Percentiles rank a stretch among this genome's conserved stretches.
These are phyloP conservation scores for Triangularia verruculosa DNA, from an alignment of 2,329 filamentous ascomycete genomes.

Conservation along the genomic window DNA sequence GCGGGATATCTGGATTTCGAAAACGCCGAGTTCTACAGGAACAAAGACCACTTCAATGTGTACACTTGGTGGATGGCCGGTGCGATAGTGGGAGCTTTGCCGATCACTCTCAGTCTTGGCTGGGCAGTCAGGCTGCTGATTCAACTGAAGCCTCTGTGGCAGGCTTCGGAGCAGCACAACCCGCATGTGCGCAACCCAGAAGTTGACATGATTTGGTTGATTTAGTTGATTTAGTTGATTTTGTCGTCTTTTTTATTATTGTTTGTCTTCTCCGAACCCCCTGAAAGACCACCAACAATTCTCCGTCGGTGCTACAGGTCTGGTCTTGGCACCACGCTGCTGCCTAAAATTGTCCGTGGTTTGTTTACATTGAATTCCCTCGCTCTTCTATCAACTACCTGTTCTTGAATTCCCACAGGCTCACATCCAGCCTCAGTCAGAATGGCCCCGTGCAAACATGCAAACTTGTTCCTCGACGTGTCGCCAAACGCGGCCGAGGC, in stretches of 20 bases:
- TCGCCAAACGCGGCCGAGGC: conserved; percentile 32
- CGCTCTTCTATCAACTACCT: too few species aligned
- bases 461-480: conserved; percentile 29
- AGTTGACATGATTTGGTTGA: not conserved
- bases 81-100: conserved; percentile 18
- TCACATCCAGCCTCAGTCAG: not conserved
- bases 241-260: not conserved
- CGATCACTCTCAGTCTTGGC: not conserved
- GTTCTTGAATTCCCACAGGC: too few species aligned
- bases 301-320: not conserved
- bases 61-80: conserved; percentile 24
- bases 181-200: not conserved
- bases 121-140: not conserved
- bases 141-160: conserved; percentile 7
- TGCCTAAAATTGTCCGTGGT: not conserved
- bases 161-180: not conserved
- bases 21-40: conserved; percentile 30
- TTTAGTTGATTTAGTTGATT: not conserved
- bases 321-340: not conserved
- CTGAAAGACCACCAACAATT: not conserved
- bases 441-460: conserved; percentile 16
- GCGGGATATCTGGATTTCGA: conserved; percentile 44
- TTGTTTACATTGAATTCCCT: too few species aligned
- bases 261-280: not conserved
- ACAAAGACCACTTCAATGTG: conserved; percentile 24